Percentiles rank a stretch among this genome's conserved stretches.
Evolutionary conservation across 2,329 filamentous ascomycete species (phyloP).

Genomic region (Xylaria arbuscula): DNA sequence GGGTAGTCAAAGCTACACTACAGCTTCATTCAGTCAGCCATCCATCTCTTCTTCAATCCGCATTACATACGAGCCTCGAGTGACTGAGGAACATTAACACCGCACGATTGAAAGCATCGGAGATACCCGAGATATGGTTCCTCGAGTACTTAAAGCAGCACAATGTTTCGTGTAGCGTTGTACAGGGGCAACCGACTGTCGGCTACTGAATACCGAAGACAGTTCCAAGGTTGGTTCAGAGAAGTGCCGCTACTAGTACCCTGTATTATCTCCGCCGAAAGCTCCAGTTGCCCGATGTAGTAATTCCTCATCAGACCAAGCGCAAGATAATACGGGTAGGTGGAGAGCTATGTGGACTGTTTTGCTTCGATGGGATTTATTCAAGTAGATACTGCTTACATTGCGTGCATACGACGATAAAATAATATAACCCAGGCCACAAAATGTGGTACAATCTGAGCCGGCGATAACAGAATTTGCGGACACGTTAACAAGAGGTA

Average conservation of each 20-base stretch:
- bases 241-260: slow-evolving; percentile 7
- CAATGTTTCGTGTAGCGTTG: background rate
- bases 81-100: background rate
- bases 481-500: background rate
- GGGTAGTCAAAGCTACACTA: too few species aligned
- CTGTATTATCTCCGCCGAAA: slow-evolving; percentile 22
- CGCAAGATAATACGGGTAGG: background rate
- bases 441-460: too few species aligned
- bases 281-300: slow-evolving; percentile 35
- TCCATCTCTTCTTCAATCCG: background rate
- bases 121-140: background rate
- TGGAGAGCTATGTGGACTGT: background rate
- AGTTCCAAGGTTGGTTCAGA: background rate
- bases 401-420: too few species aligned
- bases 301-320: slow-evolving; percentile 34
- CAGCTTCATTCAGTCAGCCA: background rate
- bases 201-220: background rate
- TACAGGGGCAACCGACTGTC: background rate
- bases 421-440: too few species aligned
- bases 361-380: too few species aligned
- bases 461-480: background rate
- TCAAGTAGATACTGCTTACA: too few species aligned
- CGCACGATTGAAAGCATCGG: background rate
- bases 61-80: slow-evolving; percentile 3
- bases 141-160: too few species aligned